A percentile compares a stretch with the other conserved stretches of the same genome.
These are phyloP conservation scores for Geranium incanum DNA, from an alignment of 441 rosid species.

Conservation along the genomic window DNA sequence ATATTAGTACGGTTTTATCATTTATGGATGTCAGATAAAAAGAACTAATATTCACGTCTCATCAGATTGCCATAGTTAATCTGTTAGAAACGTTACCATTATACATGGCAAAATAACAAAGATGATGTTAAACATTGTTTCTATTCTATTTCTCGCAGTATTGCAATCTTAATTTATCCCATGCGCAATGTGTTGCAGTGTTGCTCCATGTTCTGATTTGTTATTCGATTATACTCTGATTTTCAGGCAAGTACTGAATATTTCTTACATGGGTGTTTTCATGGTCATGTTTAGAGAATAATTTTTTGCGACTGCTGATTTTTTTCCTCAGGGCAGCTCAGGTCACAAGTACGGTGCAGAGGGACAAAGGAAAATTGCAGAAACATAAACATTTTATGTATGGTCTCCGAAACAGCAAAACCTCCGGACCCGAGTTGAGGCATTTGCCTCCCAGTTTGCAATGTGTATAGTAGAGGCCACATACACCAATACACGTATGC, in stretches of 20 bases:
- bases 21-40: too few species aligned
- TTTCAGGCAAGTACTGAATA: slow-evolving; percentile 42
- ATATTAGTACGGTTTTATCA: too few species aligned
- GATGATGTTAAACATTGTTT: too few species aligned
- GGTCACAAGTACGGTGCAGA: slow-evolving; percentile 56
- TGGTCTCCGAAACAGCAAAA: slow-evolving; percentile 61
- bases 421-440: slow-evolving; percentile 67
- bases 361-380: slow-evolving; percentile 62
- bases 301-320: slow-evolving; percentile 81
- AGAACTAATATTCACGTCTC: too few species aligned
- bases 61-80: too few species aligned
- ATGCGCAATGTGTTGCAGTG: background rate
- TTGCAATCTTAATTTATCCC: background rate
- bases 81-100: too few species aligned
- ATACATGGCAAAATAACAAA: too few species aligned
- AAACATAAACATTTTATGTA: slow-evolving; percentile 57
- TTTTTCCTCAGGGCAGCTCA: slow-evolving; percentile 69
- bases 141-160: too few species aligned
- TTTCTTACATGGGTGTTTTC: background rate
- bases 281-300: slow-evolving; percentile 55
- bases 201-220: background rate
- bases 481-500: too few species aligned
- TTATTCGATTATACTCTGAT: background rate
- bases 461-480: slow-evolving; percentile 30
- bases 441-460: slow-evolving; percentile 76